Conservation (phyloP, 768 basidiomycete genomes). For the Boletus subparvulus region DNA sequence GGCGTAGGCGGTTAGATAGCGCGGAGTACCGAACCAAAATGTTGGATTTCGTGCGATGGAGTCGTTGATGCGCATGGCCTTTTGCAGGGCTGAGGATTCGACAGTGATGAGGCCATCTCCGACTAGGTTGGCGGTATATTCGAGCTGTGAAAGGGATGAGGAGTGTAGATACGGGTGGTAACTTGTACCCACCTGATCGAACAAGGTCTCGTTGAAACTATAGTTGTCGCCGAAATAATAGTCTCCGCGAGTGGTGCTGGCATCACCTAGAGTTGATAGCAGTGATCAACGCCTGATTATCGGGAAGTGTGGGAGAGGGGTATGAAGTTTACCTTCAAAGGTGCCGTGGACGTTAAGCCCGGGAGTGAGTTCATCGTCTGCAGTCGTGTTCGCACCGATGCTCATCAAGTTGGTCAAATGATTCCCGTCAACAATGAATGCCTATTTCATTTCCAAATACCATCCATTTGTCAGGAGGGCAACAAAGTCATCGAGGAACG, state of each 20-base stretch:
- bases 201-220: constrained; percentile 28
- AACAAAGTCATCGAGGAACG: background rate
- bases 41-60: constrained; percentile 27
- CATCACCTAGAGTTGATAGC: constrained; percentile 16
- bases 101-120: constrained; percentile 22
- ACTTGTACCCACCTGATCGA: constrained; percentile 10
- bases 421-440: constrained; percentile 28
- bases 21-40: constrained; percentile 20
- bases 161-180: background rate
- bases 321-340: constrained; percentile 18
- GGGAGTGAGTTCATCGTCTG: constrained; percentile 6
- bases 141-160: constrained; percentile 12
- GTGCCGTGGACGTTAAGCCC: constrained; percentile 25
- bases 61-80: constrained; percentile 23
- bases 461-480: background rate
- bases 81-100: constrained; percentile 23
- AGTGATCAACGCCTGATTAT: background rate
- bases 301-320: background rate
- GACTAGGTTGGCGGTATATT: constrained; percentile 16
- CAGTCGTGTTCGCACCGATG: constrained; percentile 25
- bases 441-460: constrained; percentile 1
- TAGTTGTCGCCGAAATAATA: constrained; percentile 29
- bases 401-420: constrained; percentile 29
- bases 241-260: constrained; percentile 25
- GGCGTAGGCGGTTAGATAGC: constrained; percentile 21